Conservation (phyloP, 768 basidiomycete genomes). For the Serendipita sp. region DNA sequence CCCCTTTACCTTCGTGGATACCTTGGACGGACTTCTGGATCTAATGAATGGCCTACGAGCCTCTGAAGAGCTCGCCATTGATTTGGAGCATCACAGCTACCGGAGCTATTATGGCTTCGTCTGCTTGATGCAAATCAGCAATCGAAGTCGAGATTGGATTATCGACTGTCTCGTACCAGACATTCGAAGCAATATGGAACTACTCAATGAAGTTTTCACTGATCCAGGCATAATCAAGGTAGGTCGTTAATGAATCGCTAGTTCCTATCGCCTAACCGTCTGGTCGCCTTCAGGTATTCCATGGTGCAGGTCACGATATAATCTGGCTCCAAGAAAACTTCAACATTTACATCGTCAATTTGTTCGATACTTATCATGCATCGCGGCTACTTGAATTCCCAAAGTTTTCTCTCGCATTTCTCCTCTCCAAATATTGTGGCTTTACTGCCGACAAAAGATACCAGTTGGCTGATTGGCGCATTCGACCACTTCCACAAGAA, state of each 20-base stretch:
- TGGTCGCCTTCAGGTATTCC: conserved; percentile 51
- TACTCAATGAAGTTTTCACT: conserved; percentile 70
- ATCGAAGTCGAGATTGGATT: conserved; percentile 69
- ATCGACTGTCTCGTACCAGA: conserved; percentile 51
- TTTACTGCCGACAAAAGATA: conserved; percentile 89
- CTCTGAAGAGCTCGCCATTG: conserved; percentile 73
- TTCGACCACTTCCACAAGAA: conserved; percentile 76
- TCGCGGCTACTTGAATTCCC: conserved; percentile 77
- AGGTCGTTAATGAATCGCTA: conserved; percentile 11
- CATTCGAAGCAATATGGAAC: conserved; percentile 56
- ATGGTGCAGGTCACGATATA: conserved; percentile 88
- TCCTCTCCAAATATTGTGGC: conserved; percentile 80
- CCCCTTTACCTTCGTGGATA: conserved; percentile 57
- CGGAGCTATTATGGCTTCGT: conserved; percentile 75
- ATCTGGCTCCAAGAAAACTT: conserved; percentile 96
- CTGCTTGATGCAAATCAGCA: conserved; percentile 86
- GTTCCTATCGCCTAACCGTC: neutral
- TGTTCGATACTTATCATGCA: conserved; percentile 97
- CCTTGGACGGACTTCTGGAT: conserved; percentile 32
- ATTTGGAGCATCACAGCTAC: conserved; percentile 87
- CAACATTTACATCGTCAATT: conserved; percentile 78
- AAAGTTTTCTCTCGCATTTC: conserved; percentile 64
- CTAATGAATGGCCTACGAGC: conserved; percentile 55
- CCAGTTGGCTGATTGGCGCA: conserved; percentile 95
- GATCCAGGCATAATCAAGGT: conserved; percentile 78